Evolutionary conservation across 1,139 yeast genomes (phyloP), one percentile per base, ranked within the genome.

Genomic region (Yamadazyma triangularis): DNA sequence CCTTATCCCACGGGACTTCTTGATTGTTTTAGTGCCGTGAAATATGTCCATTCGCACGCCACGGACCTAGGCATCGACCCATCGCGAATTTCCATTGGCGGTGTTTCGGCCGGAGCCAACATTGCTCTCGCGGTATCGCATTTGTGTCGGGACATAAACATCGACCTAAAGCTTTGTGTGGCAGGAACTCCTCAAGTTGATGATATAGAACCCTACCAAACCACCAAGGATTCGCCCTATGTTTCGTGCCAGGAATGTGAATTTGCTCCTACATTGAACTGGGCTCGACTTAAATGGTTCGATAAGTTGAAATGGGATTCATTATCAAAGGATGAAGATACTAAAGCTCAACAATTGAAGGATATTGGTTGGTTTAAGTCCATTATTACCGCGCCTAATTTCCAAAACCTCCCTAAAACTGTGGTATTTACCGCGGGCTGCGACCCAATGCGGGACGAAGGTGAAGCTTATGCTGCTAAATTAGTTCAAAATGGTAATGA

Each of bases 101-200:
- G 76, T 1, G 64, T 70, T 1, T 66, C 73, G 2, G 75, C 76
- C 10, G 76, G 73, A 13, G 73, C 70, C 2, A 64, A 67, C 43
- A 53, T 67, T 34, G 51, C 68, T 12, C 69, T 71, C 3, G 56
- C 63, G 2, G 53, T 68, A 26, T 45, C 64, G 16, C 73, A 70
- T 42, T 61, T 63, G 40, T 57, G 53, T 31, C 19, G 44, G 23
- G 44, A 40, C 26, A 32, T 25, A 4, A 28, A 28, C 1, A 40
- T 40, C 13, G 41, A 45, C n/a, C 30, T 56, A 10, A 45, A 41
- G 1, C 37, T 53, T 16, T 50, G 56, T 31, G 42, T 54, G 13
- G 56, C 60, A 2, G 59, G 58, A 12, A 53, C 56, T n/a, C 60
- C 60, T 4, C 60, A 40, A 31, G 65, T 62, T 25, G 47, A 46